Conservation (phyloP, 257 asterid genomes). For the Nicotiana undulata region DNA sequence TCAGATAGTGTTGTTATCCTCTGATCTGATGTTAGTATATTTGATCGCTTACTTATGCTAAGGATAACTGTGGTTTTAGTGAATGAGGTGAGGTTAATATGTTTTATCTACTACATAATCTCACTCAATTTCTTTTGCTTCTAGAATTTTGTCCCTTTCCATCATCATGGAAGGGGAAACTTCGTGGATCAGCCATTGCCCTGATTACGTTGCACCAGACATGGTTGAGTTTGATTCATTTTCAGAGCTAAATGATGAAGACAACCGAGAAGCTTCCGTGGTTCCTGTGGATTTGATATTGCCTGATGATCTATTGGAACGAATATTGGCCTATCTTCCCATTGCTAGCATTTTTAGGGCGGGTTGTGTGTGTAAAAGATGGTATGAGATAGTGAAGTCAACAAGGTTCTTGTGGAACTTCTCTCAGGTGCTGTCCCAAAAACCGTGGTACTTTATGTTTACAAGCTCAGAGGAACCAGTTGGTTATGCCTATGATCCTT, state of each 20-base stretch:
- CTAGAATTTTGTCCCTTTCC: conserved; percentile 15
- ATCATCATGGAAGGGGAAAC: conserved; percentile 67
- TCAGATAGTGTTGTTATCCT: background rate
- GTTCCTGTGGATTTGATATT: conserved; percentile 57
- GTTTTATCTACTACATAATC: background rate
- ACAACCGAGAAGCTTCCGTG: conserved; percentile 30
- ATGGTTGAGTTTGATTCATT: conserved; percentile 30
- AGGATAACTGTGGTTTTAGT: background rate
- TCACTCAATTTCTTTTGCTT: background rate
- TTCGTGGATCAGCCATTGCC: conserved; percentile 78
- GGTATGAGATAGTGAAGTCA: conserved; percentile 73
- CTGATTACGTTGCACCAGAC: conserved; percentile 19
- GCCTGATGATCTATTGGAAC: conserved; percentile 86
- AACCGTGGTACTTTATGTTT: conserved; percentile 98
- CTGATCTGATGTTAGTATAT: background rate
- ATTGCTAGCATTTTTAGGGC: conserved; percentile 75
- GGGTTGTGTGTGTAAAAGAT: conserved; percentile 72
- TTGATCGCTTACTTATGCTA: background rate
- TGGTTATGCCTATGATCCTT: conserved; percentile 81
- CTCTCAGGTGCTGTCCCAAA: conserved; percentile 40
- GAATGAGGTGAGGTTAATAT: background rate
- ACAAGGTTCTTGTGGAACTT: conserved; percentile 61
- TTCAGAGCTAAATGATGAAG: conserved; percentile 45
- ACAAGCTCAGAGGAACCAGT: conserved; percentile 79
- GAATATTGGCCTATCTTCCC: conserved; percentile 72